phyloP scores from a whole-genome alignment of 2,329 filamentous ascomycete species.

The Colletotrichum lini region DNA sequence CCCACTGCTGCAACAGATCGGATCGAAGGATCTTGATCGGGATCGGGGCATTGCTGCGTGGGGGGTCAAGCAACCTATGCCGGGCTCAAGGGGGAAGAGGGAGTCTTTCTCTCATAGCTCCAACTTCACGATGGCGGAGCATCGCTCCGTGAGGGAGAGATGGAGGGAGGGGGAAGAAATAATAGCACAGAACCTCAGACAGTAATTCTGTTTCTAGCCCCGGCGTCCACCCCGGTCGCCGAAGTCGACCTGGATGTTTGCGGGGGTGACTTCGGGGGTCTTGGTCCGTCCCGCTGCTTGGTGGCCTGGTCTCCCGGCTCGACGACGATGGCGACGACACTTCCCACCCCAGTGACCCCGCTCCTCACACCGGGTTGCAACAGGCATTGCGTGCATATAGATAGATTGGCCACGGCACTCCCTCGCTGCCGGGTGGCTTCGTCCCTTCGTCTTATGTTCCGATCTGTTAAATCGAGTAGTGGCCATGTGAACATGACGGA shows the following conservation, averaged over 20 bases:
- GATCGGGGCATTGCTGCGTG: constrained; percentile 6
- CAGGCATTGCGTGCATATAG: neutral
- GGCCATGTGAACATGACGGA: neutral
- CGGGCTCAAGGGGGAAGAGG: neutral
- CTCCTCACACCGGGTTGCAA: neutral
- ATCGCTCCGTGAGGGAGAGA: too few relatives aligned
- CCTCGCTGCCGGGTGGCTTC: neutral
- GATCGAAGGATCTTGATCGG: constrained; percentile 17
- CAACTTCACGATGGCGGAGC: neutral
- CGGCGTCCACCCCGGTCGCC: neutral
- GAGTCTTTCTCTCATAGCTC: neutral
- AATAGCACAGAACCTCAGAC: neutral
- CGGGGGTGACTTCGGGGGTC: neutral
- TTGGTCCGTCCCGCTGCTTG: constrained; percentile 12
- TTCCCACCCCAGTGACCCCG: too few relatives aligned
- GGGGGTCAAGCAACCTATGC: neutral
- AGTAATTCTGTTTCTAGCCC: neutral
- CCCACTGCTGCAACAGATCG: constrained; percentile 13
- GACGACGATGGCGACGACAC: neutral
- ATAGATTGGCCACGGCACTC: neutral
- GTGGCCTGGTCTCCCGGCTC: neutral
- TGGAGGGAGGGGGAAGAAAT: neutral
- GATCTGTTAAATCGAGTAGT: constrained; percentile 1
- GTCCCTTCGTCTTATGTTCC: neutral
- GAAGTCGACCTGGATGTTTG: constrained; percentile 1